Conservation (phyloP, 805 yeast genomes). For the Danielia reshetovae region DNA sequence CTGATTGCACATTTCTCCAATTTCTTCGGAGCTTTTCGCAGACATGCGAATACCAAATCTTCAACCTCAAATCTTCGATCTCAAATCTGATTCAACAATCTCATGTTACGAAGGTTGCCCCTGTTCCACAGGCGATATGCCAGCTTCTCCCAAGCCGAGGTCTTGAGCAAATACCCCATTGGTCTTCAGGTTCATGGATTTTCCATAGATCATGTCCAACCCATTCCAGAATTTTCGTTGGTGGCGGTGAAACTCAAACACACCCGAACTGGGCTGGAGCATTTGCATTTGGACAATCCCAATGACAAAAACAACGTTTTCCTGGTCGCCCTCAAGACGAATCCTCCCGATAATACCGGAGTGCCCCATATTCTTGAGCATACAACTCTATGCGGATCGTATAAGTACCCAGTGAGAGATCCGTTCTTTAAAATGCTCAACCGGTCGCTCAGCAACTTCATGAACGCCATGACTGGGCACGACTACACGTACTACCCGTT, state of each 20-base stretch:
- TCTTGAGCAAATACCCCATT: slow-evolving; percentile 48
- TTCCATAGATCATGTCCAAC: slow-evolving; percentile 55
- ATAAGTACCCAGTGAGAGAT: slow-evolving; percentile 88
- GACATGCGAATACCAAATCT: too few relatives aligned
- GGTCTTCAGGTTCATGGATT: slow-evolving; percentile 67
- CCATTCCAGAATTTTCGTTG: slow-evolving; percentile 78
- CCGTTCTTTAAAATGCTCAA: slow-evolving; percentile 98
- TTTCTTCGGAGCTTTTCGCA: too few relatives aligned
- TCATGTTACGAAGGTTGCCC: too few relatives aligned
- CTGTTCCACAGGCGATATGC: slow-evolving; percentile 2
- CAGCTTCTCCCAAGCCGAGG: slow-evolving; percentile 7
- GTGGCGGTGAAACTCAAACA: slow-evolving; percentile 76
- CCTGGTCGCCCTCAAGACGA: slow-evolving; percentile 84
- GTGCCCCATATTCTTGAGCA: slow-evolving; percentile 96
- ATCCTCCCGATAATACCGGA: slow-evolving; percentile 93
- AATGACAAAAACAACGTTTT: slow-evolving; percentile 85
- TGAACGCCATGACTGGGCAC: slow-evolving; percentile 99
- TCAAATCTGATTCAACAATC: too few relatives aligned
- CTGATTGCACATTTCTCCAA: too few relatives aligned
- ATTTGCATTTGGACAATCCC: slow-evolving; percentile 77
- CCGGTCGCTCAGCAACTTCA: slow-evolving; percentile 88
- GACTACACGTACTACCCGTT: slow-evolving; percentile 96
- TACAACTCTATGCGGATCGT: slow-evolving; percentile 92
- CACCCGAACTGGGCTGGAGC: slow-evolving; percentile 66
- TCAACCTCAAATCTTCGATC: too few relatives aligned